Percentiles rank a stretch among this genome's conserved stretches.
Evolutionary conservation across 192 early-diverging fungal genomes (phyloP).

Genomic region (Dissophora ornata): DNA sequence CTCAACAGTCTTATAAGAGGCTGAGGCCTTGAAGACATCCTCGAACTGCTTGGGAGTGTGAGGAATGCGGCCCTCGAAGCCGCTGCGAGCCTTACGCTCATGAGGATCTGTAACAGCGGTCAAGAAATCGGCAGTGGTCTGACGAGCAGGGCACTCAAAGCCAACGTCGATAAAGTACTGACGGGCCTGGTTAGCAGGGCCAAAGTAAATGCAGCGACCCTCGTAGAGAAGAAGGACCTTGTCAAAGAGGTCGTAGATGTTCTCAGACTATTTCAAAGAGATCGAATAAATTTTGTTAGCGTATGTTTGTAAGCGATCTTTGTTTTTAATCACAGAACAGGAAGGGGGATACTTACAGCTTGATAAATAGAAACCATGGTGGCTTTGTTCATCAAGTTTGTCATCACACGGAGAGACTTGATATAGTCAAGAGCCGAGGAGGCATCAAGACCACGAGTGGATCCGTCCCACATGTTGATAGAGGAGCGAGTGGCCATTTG

Average conservation of each 20-base stretch:
- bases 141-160: constrained; percentile 69
- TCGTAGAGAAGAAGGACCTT: constrained; percentile 74
- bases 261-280: constrained; percentile 62
- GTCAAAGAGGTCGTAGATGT: constrained; percentile 81
- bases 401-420: constrained; percentile 78
- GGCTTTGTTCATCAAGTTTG: constrained; percentile 75
- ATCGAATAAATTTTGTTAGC: no score
- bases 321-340: no score
- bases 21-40: constrained; percentile 59
- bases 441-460: constrained; percentile 84
- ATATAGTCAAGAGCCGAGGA: constrained; percentile 87
- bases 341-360: constrained; percentile 70
- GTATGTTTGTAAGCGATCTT: no score
- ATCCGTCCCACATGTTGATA: constrained; percentile 76
- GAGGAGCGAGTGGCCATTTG: constrained; percentile 70
- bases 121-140: constrained; percentile 80
- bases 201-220: constrained; percentile 77
- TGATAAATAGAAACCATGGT: constrained; percentile 76
- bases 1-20: constrained; percentile 54
- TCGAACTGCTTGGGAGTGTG: constrained; percentile 75
- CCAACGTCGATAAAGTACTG: constrained; percentile 73
- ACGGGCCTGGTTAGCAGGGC: constrained; percentile 67
- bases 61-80: constrained; percentile 69
- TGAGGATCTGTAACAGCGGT: constrained; percentile 75
- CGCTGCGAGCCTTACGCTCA: constrained; percentile 64